A percentile compares a stretch with the other conserved stretches of the same genome.
Evolutionary conservation across 2,329 filamentous ascomycete species (phyloP).

Genomic region (Polytolypa hystricis): DNA sequence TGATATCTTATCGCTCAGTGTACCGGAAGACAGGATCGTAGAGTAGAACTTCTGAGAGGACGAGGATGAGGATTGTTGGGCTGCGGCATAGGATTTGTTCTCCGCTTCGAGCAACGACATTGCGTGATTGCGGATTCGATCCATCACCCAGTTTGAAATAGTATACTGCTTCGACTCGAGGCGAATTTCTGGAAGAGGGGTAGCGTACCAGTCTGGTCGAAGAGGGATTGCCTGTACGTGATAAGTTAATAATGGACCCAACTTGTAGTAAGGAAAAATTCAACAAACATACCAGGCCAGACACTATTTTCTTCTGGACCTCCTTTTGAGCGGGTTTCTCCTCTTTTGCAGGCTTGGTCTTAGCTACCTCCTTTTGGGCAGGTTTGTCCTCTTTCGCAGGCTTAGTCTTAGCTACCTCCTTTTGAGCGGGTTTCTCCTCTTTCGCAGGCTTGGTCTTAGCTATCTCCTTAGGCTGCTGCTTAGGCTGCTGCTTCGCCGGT

Average conservation of each 20-base stretch:
- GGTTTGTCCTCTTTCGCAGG: conserved; percentile 25
- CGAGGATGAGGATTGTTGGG: conserved; percentile 57
- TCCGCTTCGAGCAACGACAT: conserved; percentile 66
- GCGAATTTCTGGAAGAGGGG: conserved; percentile 44
- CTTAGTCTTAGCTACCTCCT: neutral
- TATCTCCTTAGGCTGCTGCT: neutral
- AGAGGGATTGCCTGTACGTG: conserved; percentile 44
- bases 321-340: conserved; percentile 16
- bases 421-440: neutral
- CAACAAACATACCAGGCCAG: conserved; percentile 22
- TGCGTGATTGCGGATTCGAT: conserved; percentile 55
- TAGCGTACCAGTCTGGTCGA: conserved; percentile 57
- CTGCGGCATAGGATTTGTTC: conserved; percentile 60
- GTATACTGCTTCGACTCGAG: conserved; percentile 34
- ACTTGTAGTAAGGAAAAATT: neutral
- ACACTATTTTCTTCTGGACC: conserved; percentile 1
- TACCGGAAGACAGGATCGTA: conserved; percentile 93
- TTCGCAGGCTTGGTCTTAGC: neutral
- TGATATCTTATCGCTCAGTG: conserved; percentile 91
- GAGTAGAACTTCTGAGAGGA: conserved; percentile 90
- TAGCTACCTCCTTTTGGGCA: conserved; percentile 6
- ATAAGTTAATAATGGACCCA: conserved; percentile 14
- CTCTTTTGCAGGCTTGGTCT: conserved; percentile 21
- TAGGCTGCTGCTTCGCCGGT: neutral
- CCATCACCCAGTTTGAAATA: conserved; percentile 42